phyloP scores from a whole-genome alignment of 192 early-diverging fungal species.

The Funneliformis geosporum region DNA sequence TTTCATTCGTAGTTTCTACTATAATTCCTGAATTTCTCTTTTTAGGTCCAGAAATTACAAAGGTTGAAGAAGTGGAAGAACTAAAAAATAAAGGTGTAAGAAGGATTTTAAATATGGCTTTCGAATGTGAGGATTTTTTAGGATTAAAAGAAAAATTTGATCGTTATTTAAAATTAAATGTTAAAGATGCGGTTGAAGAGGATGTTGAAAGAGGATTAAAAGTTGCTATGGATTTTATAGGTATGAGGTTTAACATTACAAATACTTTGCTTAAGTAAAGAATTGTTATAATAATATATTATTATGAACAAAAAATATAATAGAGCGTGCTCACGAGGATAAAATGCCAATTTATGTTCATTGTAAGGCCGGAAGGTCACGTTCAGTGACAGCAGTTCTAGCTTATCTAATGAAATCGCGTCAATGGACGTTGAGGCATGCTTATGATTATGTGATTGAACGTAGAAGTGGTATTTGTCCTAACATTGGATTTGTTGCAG shows the following conservation, averaged over 20 bases:
- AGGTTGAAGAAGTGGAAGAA: slow-evolving; percentile 52
- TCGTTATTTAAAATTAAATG: slow-evolving; percentile 51
- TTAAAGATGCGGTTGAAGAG: slow-evolving; percentile 65
- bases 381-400: slow-evolving; percentile 71
- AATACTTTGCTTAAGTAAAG: background rate
- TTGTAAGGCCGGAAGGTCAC: slow-evolving; percentile 76
- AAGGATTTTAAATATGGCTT: slow-evolving; percentile 78
- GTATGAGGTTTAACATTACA: slow-evolving; percentile 40
- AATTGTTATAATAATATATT: background rate
- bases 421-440: slow-evolving; percentile 64
- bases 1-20: slow-evolving; percentile 51
- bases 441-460: slow-evolving; percentile 66
- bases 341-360: slow-evolving; percentile 69
- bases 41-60: slow-evolving; percentile 68
- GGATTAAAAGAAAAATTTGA: slow-evolving; percentile 42
- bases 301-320: background rate
- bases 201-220: slow-evolving; percentile 62
- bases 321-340: slow-evolving; percentile 38
- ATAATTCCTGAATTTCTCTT: slow-evolving; percentile 64
- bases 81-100: slow-evolving; percentile 59
- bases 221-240: slow-evolving; percentile 67
- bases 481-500: slow-evolving; percentile 80
- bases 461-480: slow-evolving; percentile 68
- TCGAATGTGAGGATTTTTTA: slow-evolving; percentile 61
- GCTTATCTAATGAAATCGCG: slow-evolving; percentile 65